These are phyloP conservation scores for Pseudoperonospora humuli DNA, from an alignment of 352 stramenopile genomes.

Conservation along the genomic window DNA sequence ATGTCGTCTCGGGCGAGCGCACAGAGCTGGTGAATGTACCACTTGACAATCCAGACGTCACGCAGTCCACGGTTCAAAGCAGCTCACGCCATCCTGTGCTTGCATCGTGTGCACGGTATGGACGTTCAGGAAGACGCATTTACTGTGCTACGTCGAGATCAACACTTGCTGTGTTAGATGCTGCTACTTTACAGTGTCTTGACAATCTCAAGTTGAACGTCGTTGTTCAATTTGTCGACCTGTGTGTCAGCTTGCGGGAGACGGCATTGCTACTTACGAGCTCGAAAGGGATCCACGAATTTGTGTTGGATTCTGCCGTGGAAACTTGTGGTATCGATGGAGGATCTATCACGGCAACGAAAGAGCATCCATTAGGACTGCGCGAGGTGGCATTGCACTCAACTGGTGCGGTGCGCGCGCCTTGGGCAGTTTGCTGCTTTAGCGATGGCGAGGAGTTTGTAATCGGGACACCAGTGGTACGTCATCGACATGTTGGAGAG, in stretches of 20 bases:
- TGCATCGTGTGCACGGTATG: constrained; percentile 44
- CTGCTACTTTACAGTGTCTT: constrained; percentile 37
- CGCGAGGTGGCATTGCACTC: constrained; percentile 45
- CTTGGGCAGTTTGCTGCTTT: constrained; percentile 69
- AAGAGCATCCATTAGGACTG: constrained; percentile 17
- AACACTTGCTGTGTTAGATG: constrained; percentile 50
- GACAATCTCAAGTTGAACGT: constrained; percentile 40
- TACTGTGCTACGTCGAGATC: constrained; percentile 69
- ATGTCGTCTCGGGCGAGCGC: constrained; percentile 31
- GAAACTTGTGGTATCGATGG: constrained; percentile 3
- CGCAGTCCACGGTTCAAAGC: constrained; percentile 31
- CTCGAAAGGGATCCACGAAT: constrained; percentile 74
- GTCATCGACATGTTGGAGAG: constrained; percentile 70
- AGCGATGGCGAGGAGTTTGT: constrained; percentile 59
- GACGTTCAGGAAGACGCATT: constrained; percentile 41
- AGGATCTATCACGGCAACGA: background rate
- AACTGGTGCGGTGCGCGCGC: constrained; percentile 59
- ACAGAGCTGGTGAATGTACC: constrained; percentile 29
- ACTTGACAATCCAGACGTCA: constrained; percentile 43
- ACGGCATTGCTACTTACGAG: constrained; percentile 52
- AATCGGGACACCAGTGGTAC: constrained; percentile 66
- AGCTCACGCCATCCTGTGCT: constrained; percentile 54
- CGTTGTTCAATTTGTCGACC: constrained; percentile 61
- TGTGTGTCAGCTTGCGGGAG: constrained; percentile 46
- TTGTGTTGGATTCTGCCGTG: constrained; percentile 10